A percentile compares a stretch with the other conserved stretches of the same genome.
These are phyloP conservation scores for Phytopythium aichiense DNA, from an alignment of 352 stramenopile species.

Conservation along the genomic window DNA sequence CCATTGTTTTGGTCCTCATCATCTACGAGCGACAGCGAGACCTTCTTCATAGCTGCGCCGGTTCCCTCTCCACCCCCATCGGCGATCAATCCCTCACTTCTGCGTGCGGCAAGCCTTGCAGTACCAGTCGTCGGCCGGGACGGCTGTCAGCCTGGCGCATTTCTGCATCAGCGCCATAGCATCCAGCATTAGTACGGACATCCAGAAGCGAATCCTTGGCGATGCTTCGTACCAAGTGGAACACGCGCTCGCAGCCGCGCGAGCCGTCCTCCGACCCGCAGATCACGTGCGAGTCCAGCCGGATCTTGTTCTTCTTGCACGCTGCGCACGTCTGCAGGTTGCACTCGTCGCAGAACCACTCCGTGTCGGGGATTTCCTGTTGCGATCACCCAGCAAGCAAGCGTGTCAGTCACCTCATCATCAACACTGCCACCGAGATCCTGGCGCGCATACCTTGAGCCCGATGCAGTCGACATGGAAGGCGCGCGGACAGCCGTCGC, in stretches of 20 bases:
- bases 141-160: conserved; percentile 72
- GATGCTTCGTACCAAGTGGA: conserved; percentile 67
- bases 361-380: conserved; percentile 55
- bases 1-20: background rate
- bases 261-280: conserved; percentile 86
- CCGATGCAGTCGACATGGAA: conserved; percentile 90
- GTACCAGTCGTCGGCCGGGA: conserved; percentile 88
- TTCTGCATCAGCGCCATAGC: conserved; percentile 50
- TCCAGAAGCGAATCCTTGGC: background rate
- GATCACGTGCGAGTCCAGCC: conserved; percentile 88
- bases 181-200: background rate
- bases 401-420: background rate
- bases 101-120: conserved; percentile 68
- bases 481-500: conserved; percentile 87
- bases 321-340: conserved; percentile 72
- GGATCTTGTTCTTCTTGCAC: conserved; percentile 87
- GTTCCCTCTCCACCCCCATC: background rate
- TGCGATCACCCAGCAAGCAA: conserved; percentile 1
- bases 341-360: conserved; percentile 89
- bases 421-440: background rate
- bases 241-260: conserved; percentile 82
- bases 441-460: conserved; percentile 22
- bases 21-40: background rate
- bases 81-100: conserved; percentile 1
- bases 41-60: background rate